A percentile compares a stretch with the other conserved stretches of the same genome.
Evolutionary conservation across 805 yeast genomes (phyloP).

Genomic region (Ascoidea rubescens): DNA sequence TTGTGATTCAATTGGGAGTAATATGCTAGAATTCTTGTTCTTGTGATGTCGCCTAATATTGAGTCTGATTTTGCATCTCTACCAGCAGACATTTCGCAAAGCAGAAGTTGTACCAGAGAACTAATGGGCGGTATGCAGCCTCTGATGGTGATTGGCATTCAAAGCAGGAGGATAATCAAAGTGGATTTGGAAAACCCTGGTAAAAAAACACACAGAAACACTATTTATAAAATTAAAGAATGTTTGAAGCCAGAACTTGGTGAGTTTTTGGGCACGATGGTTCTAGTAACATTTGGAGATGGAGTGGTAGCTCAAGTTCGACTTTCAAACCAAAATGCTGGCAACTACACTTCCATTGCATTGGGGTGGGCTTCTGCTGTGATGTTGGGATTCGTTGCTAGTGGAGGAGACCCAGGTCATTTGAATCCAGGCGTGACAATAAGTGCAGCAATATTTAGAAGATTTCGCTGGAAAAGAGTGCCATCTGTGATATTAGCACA

Average conservation of each 20-base stretch:
- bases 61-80: no score
- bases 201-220: no score
- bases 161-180: no score
- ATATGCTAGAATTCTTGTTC: no score
- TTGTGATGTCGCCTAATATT: no score
- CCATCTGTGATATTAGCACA: conserved; percentile 32
- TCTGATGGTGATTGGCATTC: no score
- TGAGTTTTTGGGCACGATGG: conserved; percentile 36
- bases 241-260: conserved; percentile 19
- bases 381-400: conserved; percentile 32
- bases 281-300: conserved; percentile 31
- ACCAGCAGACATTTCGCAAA: no score
- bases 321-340: conserved; percentile 23
- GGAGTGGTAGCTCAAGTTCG: conserved; percentile 33
- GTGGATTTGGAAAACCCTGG: no score
- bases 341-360: conserved; percentile 28
- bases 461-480: conserved; percentile 35
- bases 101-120: no score
- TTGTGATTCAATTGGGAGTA: no score
- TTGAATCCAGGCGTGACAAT: conserved; percentile 40
- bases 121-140: no score
- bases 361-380: conserved; percentile 43
- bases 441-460: conserved; percentile 31
- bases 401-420: conserved; percentile 51
- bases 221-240: no score